Conservation (phyloP, 163 green algal species). For the Chloromonas sp. region DNA sequence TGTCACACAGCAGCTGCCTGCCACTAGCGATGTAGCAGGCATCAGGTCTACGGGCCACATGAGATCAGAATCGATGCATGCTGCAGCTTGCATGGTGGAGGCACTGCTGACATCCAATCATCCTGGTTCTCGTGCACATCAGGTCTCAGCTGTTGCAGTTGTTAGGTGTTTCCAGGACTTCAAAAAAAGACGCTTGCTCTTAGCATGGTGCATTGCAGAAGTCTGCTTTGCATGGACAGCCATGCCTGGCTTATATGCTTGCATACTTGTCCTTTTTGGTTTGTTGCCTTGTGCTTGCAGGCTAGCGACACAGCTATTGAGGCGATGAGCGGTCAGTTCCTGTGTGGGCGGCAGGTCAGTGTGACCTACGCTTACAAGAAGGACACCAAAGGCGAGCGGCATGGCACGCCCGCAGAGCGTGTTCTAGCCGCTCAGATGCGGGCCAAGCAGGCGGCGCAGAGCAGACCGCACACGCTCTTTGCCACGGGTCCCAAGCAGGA, state of each 20-base stretch:
- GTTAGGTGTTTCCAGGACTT: no score
- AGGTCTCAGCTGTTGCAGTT: no score
- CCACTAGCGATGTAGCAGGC: no score
- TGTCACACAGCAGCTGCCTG: not conserved
- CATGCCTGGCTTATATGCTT: no score
- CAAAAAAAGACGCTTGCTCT: no score
- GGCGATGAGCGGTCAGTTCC: slow-evolving; percentile 95
- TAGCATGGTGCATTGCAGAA: no score
- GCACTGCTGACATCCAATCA: no score
- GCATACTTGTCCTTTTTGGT: not conserved
- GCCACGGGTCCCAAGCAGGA: slow-evolving; percentile 51
- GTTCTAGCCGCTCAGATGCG: slow-evolving; percentile 80
- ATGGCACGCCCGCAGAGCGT: slow-evolving; percentile 87
- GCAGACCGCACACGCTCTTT: slow-evolving; percentile 70
- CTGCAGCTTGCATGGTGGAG: no score
- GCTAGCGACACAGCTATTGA: slow-evolving; percentile 88
- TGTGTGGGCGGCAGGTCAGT: slow-evolving; percentile 89
- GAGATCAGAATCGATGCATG: no score
- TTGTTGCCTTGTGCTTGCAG: slow-evolving; percentile 26
- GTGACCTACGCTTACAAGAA: slow-evolving; percentile 97
- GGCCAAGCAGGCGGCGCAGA: slow-evolving; percentile 47
- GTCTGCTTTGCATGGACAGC: no score
- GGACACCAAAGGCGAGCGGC: slow-evolving; percentile 86
- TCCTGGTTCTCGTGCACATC: no score
- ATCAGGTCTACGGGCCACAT: no score